Conservation (phyloP, 2,329 filamentous ascomycete genomes). For the Teratosphaeria epicoccoides region DNA sequence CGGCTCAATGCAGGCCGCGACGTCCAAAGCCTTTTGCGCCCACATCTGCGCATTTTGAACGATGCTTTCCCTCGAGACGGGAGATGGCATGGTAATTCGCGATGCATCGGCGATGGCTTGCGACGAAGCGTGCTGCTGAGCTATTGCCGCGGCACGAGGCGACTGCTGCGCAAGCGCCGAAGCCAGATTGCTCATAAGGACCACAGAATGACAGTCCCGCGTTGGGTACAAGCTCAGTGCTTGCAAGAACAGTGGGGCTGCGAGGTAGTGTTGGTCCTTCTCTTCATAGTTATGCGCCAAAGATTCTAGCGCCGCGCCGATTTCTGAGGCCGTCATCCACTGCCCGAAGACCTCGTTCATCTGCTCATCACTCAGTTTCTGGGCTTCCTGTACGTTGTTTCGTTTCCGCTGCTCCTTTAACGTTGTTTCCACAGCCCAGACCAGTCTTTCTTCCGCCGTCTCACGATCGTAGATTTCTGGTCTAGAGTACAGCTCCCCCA, state of each 20-base stretch:
- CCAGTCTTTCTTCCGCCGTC: slow-evolving; percentile 61
- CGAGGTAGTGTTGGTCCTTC: slow-evolving; percentile 65
- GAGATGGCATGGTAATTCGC: neutral
- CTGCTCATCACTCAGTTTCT: slow-evolving; percentile 19
- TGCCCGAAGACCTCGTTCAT: slow-evolving; percentile 51
- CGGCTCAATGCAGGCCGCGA: slow-evolving; percentile 54
- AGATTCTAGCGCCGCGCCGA: slow-evolving; percentile 67
- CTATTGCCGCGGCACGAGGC: slow-evolving; percentile 25
- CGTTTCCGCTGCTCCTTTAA: slow-evolving; percentile 64
- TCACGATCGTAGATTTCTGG: slow-evolving; percentile 65
- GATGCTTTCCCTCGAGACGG: slow-evolving; percentile 44
- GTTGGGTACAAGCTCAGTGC: slow-evolving; percentile 59
- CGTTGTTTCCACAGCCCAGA: slow-evolving; percentile 72
- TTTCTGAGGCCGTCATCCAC: slow-evolving; percentile 61
- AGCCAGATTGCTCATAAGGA: slow-evolving; percentile 79
- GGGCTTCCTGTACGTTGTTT: slow-evolving; percentile 25
- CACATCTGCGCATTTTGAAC: slow-evolving; percentile 64
- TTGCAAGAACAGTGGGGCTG: slow-evolving; percentile 77
- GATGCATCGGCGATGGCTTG: slow-evolving; percentile 17
- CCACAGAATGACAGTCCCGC: slow-evolving; percentile 62
- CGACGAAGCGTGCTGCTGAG: slow-evolving; percentile 22
- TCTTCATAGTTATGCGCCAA: slow-evolving; percentile 68
- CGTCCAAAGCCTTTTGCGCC: slow-evolving; percentile 64
- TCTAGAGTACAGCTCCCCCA: slow-evolving; percentile 71
- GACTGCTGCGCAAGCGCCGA: slow-evolving; percentile 60